Evolutionary conservation across 2,329 filamentous ascomycete genomes (phyloP), one percentile per base, ranked within the genome.

Genomic region (Cordyceps fumosorosea): DNA sequence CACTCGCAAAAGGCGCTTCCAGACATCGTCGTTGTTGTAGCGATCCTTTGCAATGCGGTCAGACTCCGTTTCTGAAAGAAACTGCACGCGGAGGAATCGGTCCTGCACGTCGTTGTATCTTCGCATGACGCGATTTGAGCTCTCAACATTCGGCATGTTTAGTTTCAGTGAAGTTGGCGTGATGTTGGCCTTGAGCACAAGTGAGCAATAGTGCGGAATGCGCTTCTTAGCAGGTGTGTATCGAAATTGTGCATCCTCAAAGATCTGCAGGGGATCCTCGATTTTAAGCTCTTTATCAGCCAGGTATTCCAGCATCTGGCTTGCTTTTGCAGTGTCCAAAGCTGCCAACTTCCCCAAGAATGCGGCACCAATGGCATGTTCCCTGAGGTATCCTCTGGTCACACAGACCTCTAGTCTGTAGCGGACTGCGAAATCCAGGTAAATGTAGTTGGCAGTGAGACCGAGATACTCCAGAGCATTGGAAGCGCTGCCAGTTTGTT

Each of bases 341-440:
- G 75, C 70, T 1, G 81, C 77, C 20, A 98, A 79, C 48, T 76
- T 81, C 32, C 79, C 71, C 2, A 96, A 75, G 66, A 98, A 98
- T 3, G 84, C 80, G 1, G 74, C 71, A 1, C 78, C 81, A 51
- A 98, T 82, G 53, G 83, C 89, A 70, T 91, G 84, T 72, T 97
- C 93, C 59, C 88, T 88, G 14, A 99, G 76, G 26, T 86, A 80
- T 0, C 87, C 86, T 32, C 89, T 84, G 0, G 93, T 96, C n/a
- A 98, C 81, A 71, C 93, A 98, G 0, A 91, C 93, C 72, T 99
- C 93, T 0, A 99, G 82, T 71, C 96, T 92, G 70, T 98, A 99
- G 18, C 91, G 84, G 1, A 96, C 84, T 0, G 85, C 76, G 64
- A 92, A 97, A 0, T 84, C 77, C 4, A 93, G 78, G 34, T 72